These are phyloP conservation scores for Phytophthora melonis DNA, from an alignment of 352 stramenopile species.

Conservation along the genomic window DNA sequence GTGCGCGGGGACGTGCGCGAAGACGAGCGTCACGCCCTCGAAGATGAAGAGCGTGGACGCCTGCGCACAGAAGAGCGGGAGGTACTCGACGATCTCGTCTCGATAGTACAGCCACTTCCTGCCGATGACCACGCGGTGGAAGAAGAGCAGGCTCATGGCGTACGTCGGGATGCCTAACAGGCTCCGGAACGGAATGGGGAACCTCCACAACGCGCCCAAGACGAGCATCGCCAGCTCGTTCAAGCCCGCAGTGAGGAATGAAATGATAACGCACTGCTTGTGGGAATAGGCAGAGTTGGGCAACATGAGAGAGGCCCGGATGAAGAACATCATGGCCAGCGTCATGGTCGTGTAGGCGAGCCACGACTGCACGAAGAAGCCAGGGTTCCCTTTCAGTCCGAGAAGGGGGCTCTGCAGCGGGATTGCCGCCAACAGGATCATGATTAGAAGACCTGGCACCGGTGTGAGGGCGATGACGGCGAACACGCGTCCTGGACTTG, in stretches of 20 bases:
- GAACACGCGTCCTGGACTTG: conserved; percentile 10
- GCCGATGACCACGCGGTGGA: neutral
- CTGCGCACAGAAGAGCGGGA: conserved; percentile 26
- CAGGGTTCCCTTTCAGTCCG: neutral
- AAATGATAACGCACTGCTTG: conserved; percentile 11
- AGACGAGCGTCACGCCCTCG: conserved; percentile 23
- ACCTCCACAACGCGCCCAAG: conserved; percentile 18
- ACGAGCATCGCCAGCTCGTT: conserved; percentile 21
- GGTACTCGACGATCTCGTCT: conserved; percentile 13
- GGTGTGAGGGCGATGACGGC: conserved; percentile 25
- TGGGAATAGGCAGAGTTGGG: conserved; percentile 22
- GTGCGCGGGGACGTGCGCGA: conserved; percentile 1
- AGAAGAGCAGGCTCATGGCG: neutral
- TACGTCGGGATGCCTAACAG: conserved; percentile 10
- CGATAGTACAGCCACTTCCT: conserved; percentile 1
- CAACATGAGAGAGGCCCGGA: conserved; percentile 15
- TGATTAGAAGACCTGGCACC: conserved; percentile 13
- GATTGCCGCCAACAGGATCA: conserved; percentile 17
- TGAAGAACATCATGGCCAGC: conserved; percentile 18
- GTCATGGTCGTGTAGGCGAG: conserved; percentile 21
- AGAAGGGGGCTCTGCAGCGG: conserved; percentile 14
- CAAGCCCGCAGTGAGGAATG: conserved; percentile 3
- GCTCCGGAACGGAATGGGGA: conserved; percentile 32
- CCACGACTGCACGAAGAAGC: conserved; percentile 20
- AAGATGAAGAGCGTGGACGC: conserved; percentile 30